phyloP scores from a whole-genome alignment of 106 monocot genomes.

The Dactylorhiza incarnata region DNA sequence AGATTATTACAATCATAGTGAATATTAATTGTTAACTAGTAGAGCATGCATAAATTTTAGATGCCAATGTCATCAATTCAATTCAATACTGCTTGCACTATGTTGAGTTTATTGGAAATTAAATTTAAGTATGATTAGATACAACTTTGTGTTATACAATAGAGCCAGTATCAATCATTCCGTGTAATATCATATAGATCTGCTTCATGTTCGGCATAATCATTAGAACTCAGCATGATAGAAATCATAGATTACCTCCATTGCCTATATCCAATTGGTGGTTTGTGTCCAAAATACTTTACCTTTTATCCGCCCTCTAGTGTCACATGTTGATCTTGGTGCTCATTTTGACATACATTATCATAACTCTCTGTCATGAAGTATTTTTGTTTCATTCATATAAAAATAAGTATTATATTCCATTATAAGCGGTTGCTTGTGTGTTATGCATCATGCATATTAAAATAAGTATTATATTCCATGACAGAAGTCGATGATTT shows the following conservation, averaged over 20 bases:
- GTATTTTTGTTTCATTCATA: neutral
- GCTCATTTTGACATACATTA: neutral
- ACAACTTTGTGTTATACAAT: neutral
- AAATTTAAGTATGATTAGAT: neutral
- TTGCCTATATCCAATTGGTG: too few relatives aligned
- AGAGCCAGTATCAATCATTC: neutral
- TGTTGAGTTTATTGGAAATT: neutral
- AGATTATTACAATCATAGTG: neutral
- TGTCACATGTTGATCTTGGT: neutral
- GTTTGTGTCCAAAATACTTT: neutral
- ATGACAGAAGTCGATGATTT: too few relatives aligned
- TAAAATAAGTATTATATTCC: neutral
- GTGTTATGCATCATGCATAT: neutral
- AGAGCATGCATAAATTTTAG: neutral
- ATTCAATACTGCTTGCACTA: too few relatives aligned
- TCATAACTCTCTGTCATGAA: neutral
- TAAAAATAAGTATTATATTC: neutral
- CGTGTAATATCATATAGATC: too few relatives aligned
- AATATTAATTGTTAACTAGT: neutral
- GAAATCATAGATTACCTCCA: too few relatives aligned
- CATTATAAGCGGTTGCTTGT: too few relatives aligned
- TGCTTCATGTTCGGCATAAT: too few relatives aligned
- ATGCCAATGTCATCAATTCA: neutral
- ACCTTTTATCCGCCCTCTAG: neutral
- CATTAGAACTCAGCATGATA: too few relatives aligned